Conservation (phyloP, 768 basidiomycete species). For the Calocybe gangraenosa region DNA sequence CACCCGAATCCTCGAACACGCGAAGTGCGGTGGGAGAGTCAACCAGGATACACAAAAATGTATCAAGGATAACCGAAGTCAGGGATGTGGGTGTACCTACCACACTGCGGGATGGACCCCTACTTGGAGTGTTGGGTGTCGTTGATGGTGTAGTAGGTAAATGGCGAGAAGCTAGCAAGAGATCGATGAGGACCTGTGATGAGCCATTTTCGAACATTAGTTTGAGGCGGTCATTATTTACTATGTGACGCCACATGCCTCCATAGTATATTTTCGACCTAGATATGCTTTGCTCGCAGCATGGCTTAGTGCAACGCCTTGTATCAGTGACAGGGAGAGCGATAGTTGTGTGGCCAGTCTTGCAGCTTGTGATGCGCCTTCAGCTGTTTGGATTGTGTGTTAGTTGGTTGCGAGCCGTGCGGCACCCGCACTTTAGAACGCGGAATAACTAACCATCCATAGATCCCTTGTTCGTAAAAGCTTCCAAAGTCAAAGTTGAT, state of each 20-base stretch:
- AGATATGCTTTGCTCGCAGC: constrained; percentile 62
- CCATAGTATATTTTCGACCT: constrained; percentile 61
- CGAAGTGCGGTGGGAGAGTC: constrained; percentile 76
- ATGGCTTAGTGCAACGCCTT: constrained; percentile 75
- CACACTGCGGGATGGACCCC: constrained; percentile 16
- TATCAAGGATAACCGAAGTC: constrained; percentile 77
- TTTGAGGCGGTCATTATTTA: background rate
- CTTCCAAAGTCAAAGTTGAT: constrained; percentile 48
- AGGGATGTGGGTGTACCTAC: constrained; percentile 36
- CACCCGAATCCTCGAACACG: constrained; percentile 71
- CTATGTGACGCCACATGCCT: constrained; percentile 40
- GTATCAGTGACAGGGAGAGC: constrained; percentile 63
- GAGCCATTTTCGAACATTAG: background rate
- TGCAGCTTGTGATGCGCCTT: constrained; percentile 43
- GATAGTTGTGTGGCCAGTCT: constrained; percentile 49
- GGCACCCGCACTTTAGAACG: constrained; percentile 2
- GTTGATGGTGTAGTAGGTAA: constrained; percentile 28
- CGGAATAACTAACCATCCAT: constrained; percentile 36
- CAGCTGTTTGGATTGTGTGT: constrained; percentile 18
- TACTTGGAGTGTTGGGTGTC: constrained; percentile 23
- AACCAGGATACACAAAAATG: constrained; percentile 83
- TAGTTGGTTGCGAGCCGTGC: constrained; percentile 5
- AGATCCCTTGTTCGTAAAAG: constrained; percentile 38
- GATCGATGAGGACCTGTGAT: constrained; percentile 66
- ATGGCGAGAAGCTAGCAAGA: constrained; percentile 70